Conservation (phyloP, 208 protist species). For the Leishmania martiniquensis region DNA sequence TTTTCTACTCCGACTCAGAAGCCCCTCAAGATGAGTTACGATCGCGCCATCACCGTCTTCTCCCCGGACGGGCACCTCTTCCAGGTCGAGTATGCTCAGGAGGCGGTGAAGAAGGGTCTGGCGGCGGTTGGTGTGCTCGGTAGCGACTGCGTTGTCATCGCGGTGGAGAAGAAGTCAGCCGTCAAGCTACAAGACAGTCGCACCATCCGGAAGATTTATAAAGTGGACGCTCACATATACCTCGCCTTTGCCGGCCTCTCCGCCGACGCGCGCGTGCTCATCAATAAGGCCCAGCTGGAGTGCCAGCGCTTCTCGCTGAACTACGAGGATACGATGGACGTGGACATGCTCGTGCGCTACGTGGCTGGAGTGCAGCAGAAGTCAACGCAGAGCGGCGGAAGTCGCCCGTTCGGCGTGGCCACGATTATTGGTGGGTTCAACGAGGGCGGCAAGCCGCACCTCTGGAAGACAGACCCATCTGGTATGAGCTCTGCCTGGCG, state of each 20-base stretch:
- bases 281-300: slow-evolving; percentile 98
- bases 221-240: slow-evolving; percentile 98
- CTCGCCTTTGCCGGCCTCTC: slow-evolving; percentile 98
- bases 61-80: slow-evolving; percentile 99
- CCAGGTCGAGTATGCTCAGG: slow-evolving; percentile 99
- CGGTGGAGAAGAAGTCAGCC: slow-evolving; percentile 98
- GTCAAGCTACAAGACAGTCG: slow-evolving; percentile 99
- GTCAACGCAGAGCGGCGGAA: slow-evolving; percentile 98
- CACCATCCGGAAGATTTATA: slow-evolving; percentile 99
- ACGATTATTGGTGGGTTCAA: slow-evolving; percentile 99
- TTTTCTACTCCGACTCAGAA: background rate
- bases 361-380: slow-evolving; percentile 98
- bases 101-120: slow-evolving; percentile 99
- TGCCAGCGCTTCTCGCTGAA: slow-evolving; percentile 99
- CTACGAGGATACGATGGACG: slow-evolving; percentile 98
- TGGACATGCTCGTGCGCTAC: slow-evolving; percentile 98
- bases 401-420: slow-evolving; percentile 99
- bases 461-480: slow-evolving; percentile 91
- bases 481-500: slow-evolving; percentile 88
- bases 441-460: slow-evolving; percentile 93
- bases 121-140: slow-evolving; percentile 89
- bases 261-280: slow-evolving; percentile 99
- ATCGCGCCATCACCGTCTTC: slow-evolving; percentile 99
- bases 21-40: slow-evolving; percentile 92
- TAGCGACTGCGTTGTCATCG: slow-evolving; percentile 95